Percentiles rank a stretch among this genome's conserved stretches.
These are phyloP conservation scores for Silene latifolia DNA, from an alignment of 148 eudicot species.

Conservation along the genomic window DNA sequence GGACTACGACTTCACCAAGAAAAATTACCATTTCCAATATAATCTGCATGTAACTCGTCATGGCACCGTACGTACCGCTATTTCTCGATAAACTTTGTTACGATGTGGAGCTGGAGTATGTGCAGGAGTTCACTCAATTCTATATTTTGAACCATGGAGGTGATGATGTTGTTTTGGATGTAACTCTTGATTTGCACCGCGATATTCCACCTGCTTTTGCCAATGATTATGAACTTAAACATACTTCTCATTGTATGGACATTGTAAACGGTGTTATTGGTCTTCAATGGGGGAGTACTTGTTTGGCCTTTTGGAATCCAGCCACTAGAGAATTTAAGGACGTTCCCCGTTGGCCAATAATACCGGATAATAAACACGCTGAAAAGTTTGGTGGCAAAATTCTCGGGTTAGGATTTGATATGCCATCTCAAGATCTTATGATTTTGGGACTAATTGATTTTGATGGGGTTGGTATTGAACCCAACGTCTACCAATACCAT, in stretches of 20 bases:
- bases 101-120: too few relatives aligned
- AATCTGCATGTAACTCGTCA: too few relatives aligned
- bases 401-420: slow-evolving; percentile 1
- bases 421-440: not conserved
- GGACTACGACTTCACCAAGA: not conserved
- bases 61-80: not conserved
- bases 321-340: not conserved
- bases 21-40: not conserved
- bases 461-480: not conserved
- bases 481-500: not conserved
- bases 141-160: not conserved
- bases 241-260: not conserved
- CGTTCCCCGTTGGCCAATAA: not conserved
- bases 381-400: too few relatives aligned
- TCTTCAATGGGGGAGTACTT: not conserved
- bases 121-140: too few relatives aligned
- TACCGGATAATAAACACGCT: not conserved
- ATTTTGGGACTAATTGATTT: slow-evolving; percentile 5
- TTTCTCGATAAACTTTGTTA: too few relatives aligned
- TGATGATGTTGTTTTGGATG: not conserved
- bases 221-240: not conserved
- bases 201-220: not conserved
- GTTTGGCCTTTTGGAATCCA: not conserved
- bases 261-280: not conserved
- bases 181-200: not conserved